A percentile compares a stretch with the other conserved stretches of the same genome.
Evolutionary conservation across 2,329 filamentous ascomycete genomes (phyloP).

Genomic region (Aspergillus intermedius): DNA sequence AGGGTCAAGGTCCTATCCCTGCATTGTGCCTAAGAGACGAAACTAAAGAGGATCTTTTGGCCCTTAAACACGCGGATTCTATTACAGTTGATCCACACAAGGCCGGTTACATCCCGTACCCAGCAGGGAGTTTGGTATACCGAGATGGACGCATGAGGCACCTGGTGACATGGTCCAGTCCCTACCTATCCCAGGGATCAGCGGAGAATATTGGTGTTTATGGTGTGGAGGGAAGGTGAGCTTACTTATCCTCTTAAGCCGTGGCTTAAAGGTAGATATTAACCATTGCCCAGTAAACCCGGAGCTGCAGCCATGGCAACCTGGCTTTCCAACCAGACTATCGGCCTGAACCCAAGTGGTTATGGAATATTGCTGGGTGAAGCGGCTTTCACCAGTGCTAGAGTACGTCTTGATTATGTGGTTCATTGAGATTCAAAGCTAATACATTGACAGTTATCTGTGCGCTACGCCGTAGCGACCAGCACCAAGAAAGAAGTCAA

Average conservation of each 20-base stretch:
- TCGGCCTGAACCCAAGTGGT: conserved; percentile 37
- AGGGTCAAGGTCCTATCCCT: conserved; percentile 19
- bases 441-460: conserved; percentile 1
- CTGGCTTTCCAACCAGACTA: conserved; percentile 41
- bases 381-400: conserved; percentile 40
- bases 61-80: conserved; percentile 37
- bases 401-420: conserved; percentile 19
- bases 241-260: neutral
- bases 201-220: conserved; percentile 38
- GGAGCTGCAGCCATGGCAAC: conserved; percentile 42
- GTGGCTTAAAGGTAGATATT: neutral
- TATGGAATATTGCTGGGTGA: conserved; percentile 41
- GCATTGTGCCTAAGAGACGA: conserved; percentile 3
- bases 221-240: conserved; percentile 37
- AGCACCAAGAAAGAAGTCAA: neutral
- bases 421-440: neutral
- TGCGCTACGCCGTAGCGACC: neutral
- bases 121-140: conserved; percentile 41
- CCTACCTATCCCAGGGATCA: conserved; percentile 36
- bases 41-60: conserved; percentile 33
- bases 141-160: conserved; percentile 40
- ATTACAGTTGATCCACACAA: conserved; percentile 47
- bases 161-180: conserved; percentile 41
- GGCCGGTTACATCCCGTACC: conserved; percentile 44
- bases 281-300: conserved; percentile 33